Conservation (phyloP, 2,329 filamentous ascomycete genomes). For the Hymenoscyphus albidus region DNA sequence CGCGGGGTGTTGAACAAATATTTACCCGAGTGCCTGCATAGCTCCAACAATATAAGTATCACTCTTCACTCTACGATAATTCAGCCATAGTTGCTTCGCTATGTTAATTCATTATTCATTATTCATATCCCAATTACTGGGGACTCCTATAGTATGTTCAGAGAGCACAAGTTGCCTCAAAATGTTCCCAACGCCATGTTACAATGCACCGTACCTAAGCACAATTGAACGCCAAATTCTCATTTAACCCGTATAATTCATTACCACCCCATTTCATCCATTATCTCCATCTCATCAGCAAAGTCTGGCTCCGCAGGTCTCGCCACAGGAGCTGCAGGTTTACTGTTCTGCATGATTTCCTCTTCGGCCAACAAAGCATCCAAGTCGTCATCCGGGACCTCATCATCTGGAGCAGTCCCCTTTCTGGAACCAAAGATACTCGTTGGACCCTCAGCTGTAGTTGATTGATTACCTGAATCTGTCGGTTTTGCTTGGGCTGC, state of each 20-base stretch:
- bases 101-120: background rate
- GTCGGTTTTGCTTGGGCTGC: constrained; percentile 17
- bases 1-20: constrained; percentile 6
- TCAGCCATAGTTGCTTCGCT: background rate
- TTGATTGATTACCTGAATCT: constrained; percentile 21
- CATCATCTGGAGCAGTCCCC: constrained; percentile 21
- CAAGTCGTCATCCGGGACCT: constrained; percentile 42
- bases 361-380: constrained; percentile 28
- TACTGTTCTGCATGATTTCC: constrained; percentile 27
- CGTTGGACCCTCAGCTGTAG: constrained; percentile 20
- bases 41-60: background rate
- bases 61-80: background rate
- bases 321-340: constrained; percentile 22
- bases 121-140: background rate
- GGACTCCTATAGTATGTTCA: background rate
- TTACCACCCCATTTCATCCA: constrained; percentile 4
- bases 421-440: constrained; percentile 30
- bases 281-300: constrained; percentile 44
- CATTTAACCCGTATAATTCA: background rate
- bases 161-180: background rate
- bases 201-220: background rate
- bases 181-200: background rate
- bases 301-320: constrained; percentile 37
- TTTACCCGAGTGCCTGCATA: background rate
- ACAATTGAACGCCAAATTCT: background rate